A percentile compares a stretch with the other conserved stretches of the same genome.
These are phyloP conservation scores for Cutaneotrichosporon cyanovorans DNA, from an alignment of 1,284 basidiomycete species.

Conservation along the genomic window DNA sequence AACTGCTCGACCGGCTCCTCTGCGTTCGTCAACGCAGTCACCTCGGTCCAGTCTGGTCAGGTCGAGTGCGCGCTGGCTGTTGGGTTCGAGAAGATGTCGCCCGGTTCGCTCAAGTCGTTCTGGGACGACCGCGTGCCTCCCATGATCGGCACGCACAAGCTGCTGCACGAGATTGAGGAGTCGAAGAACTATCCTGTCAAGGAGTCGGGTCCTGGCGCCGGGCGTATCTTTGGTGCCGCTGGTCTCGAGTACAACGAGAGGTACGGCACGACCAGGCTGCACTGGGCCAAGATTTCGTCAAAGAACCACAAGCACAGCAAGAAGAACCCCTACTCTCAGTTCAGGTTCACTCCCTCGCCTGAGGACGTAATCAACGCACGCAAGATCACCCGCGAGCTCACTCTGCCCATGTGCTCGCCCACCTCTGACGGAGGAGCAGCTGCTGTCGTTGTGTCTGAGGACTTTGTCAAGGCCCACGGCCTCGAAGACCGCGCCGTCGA, in stretches of 20 bases:
- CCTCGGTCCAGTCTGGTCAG: conserved; percentile 12
- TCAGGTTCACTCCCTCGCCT: conserved; percentile 12
- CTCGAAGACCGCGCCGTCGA: conserved; percentile 20
- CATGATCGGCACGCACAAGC: conserved; percentile 8
- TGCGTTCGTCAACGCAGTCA: conserved; percentile 11
- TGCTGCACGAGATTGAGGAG: conserved; percentile 12
- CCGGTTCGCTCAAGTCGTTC: conserved; percentile 13
- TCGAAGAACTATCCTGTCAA: conserved; percentile 11
- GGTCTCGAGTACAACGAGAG: conserved; percentile 16
- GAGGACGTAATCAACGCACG: conserved; percentile 12
- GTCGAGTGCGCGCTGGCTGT: conserved; percentile 16
- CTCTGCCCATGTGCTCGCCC: conserved; percentile 20
- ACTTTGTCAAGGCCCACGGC: conserved; percentile 11
- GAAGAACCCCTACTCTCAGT: conserved; percentile 21
- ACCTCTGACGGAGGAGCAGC: conserved; percentile 16
- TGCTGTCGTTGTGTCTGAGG: conserved; percentile 14
- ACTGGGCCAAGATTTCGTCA: conserved; percentile 14
- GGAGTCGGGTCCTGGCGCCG: conserved; percentile 13
- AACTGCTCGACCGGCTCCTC: conserved; percentile 19
- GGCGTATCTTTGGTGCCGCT: conserved; percentile 15
- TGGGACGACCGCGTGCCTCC: conserved; percentile 15
- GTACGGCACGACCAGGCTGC: conserved; percentile 14
- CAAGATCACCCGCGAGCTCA: conserved; percentile 19
- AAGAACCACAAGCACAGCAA: conserved; percentile 19
- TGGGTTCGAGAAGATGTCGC: conserved; percentile 19